Base-by-base conservation (phyloP, 2,329 filamentous ascomycete species). In the Alternaria tenuissima region DNA sequence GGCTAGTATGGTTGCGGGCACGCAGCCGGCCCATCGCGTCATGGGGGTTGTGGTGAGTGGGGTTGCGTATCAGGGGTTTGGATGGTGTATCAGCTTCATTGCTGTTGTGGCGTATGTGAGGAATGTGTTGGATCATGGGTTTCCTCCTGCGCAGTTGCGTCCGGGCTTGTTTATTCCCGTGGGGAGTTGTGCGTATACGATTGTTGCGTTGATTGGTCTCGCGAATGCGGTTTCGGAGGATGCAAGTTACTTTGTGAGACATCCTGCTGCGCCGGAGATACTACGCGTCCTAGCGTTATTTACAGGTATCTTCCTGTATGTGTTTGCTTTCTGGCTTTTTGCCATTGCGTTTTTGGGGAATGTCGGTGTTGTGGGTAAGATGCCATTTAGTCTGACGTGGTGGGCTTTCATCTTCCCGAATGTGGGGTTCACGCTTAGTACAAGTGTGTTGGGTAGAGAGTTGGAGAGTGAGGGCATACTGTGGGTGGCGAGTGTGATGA, bases 41-140 rank as follows among this genome's bases (percentile, higher is more conserved):
- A 72, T 90, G 5, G 81, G 86, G 1, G 89, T 92, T 58, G 81
- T 91, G 59, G 80, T 88, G 20, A 87, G 86, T 0, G 90, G 90
- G 1, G 74, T 90, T 28, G 87, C 88, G 0, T 90, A 86, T 65
- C 89, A 92, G 73, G 90, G 90, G 0, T 80, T 92, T 0, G 90
- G 90, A 2, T 85, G 90, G 64, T 83, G 85, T 14, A 84, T 92
- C 12, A 85, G 88, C 1, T 81, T 87, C 55, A 83, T 91, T 74
- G 90, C 91, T 83, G 90, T 91, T 68, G 82, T 88, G 0, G 85
- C 88, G 70, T 30, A 30, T 11, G 28, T 30, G 28, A 30, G 28
- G 28, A 30, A 11, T 30, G 9, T 30, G 28, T 30, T 30, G 28
- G 28, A 30, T 30, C 9, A 2, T 30, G 28, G 28, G 28, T 30